Percentiles rank a stretch among this genome's conserved stretches.
phyloP scores from a whole-genome alignment of 2,329 filamentous ascomycete genomes.

The Nemania diffusa region DNA sequence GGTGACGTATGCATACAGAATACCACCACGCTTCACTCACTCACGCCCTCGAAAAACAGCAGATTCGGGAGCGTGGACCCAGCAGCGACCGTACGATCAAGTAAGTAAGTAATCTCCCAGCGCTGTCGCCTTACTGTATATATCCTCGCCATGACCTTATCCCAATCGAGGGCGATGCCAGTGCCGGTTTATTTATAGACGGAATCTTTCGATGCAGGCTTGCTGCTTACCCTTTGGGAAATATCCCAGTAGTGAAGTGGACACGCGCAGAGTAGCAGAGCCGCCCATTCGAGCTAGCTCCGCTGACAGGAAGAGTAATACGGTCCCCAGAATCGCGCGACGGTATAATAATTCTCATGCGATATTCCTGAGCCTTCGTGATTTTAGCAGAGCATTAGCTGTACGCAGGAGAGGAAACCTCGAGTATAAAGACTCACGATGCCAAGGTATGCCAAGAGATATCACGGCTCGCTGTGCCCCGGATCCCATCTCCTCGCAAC shows the following conservation, averaged over 20 bases:
- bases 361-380: not conserved
- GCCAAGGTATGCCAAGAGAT: slow-evolving; percentile 15
- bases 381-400: too few relatives aligned
- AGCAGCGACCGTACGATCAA: not conserved
- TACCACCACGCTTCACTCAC: not conserved
- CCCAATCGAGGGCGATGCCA: not conserved
- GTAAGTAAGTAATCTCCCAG: not conserved
- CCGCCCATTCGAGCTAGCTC: not conserved
- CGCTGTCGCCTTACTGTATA: slow-evolving; percentile 1
- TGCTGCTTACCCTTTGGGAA: not conserved
- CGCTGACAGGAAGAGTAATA: slow-evolving; percentile 4
- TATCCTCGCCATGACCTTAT: not conserved
- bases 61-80: not conserved
- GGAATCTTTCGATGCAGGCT: not conserved
- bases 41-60: not conserved
- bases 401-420: not conserved
- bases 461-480: not conserved
- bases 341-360: not conserved
- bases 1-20: not conserved
- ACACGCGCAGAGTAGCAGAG: not conserved
- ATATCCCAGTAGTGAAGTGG: not conserved
- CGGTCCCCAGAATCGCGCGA: not conserved
- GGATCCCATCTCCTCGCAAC: not conserved
- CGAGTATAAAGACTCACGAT: not conserved
- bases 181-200: not conserved